Evolutionary conservation across 306 rosid species (phyloP).

Genomic region (Begonia fuchsioides): DNA sequence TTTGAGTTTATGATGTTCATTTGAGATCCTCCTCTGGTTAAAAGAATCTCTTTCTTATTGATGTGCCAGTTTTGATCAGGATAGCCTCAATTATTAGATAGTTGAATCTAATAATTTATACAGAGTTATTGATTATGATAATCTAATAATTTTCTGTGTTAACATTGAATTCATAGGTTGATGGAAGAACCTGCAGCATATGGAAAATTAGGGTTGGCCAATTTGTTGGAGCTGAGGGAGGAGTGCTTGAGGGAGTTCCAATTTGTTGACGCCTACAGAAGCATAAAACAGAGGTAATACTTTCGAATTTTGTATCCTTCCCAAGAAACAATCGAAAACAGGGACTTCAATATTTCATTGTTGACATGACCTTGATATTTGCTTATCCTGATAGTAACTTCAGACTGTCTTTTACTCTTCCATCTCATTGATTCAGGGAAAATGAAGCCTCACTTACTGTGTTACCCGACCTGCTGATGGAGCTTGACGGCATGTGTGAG

Average conservation of each 20-base stretch:
- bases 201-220: conserved; percentile 89
- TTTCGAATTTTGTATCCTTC: too few species aligned
- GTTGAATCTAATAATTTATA: too few species aligned
- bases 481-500: conserved; percentile 89
- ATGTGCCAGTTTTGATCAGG: too few species aligned
- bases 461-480: conserved; percentile 75
- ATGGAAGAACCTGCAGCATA: conserved; percentile 97
- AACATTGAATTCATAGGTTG: conserved; percentile 40
- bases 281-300: conserved; percentile 80
- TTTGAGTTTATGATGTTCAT: too few species aligned
- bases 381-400: too few species aligned
- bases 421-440: conserved; percentile 41
- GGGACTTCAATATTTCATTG: too few species aligned
- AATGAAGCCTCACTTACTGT: conserved; percentile 98
- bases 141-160: too few species aligned
- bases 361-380: not conserved
- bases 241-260: conserved; percentile 99
- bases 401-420: not conserved
- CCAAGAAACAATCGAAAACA: too few species aligned
- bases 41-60: too few species aligned
- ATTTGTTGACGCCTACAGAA: conserved; percentile 84
- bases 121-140: too few species aligned
- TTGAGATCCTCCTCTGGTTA: too few species aligned
- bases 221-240: conserved; percentile 92
- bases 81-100: too few species aligned